Percentiles rank a stretch among this genome's conserved stretches.
Conservation (phyloP, 2,329 filamentous ascomycete species). For the Verticillium klebahnii region DNA sequence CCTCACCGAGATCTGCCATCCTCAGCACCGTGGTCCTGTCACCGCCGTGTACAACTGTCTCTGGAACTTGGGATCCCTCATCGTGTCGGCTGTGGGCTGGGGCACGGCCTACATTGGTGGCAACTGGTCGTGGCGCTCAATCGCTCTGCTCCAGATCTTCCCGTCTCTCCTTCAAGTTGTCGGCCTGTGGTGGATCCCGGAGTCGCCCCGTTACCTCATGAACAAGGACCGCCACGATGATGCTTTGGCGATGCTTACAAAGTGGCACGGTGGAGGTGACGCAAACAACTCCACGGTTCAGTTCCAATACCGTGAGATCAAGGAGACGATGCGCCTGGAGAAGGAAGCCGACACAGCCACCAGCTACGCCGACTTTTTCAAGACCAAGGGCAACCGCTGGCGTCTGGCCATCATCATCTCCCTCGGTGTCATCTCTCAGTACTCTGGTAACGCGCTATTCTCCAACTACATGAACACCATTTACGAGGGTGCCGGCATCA, state of each 20-base stretch:
- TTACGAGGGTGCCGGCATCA: slow-evolving; percentile 58
- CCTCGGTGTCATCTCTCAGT: slow-evolving; percentile 63
- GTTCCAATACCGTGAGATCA: slow-evolving; percentile 64
- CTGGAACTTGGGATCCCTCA: slow-evolving; percentile 56
- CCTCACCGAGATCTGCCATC: slow-evolving; percentile 62
- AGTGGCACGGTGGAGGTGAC: slow-evolving; percentile 61
- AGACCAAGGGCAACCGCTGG: slow-evolving; percentile 60
- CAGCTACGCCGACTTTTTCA: slow-evolving; percentile 56
- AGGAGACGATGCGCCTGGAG: slow-evolving; percentile 57
- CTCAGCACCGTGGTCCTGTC: slow-evolving; percentile 61
- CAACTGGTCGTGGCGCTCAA: slow-evolving; percentile 65
- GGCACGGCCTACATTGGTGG: slow-evolving; percentile 52
- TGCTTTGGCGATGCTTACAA: slow-evolving; percentile 55
- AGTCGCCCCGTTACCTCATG: slow-evolving; percentile 62
- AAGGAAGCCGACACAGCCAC: slow-evolving; percentile 41
- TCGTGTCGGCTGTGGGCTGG: slow-evolving; percentile 60
- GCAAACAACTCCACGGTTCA: slow-evolving; percentile 55
- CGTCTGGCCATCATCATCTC: slow-evolving; percentile 58
- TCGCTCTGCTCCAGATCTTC: slow-evolving; percentile 59
- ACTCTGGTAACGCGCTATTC: slow-evolving; percentile 63
- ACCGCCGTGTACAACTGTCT: slow-evolving; percentile 64
- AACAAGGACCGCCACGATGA: slow-evolving; percentile 59
- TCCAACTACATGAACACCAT: slow-evolving; percentile 63
- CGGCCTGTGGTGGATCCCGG: slow-evolving; percentile 66
- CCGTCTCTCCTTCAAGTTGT: slow-evolving; percentile 57